phyloP scores from a whole-genome alignment of 2,329 filamentous ascomycete genomes.

The Colletotrichum eleusines region DNA sequence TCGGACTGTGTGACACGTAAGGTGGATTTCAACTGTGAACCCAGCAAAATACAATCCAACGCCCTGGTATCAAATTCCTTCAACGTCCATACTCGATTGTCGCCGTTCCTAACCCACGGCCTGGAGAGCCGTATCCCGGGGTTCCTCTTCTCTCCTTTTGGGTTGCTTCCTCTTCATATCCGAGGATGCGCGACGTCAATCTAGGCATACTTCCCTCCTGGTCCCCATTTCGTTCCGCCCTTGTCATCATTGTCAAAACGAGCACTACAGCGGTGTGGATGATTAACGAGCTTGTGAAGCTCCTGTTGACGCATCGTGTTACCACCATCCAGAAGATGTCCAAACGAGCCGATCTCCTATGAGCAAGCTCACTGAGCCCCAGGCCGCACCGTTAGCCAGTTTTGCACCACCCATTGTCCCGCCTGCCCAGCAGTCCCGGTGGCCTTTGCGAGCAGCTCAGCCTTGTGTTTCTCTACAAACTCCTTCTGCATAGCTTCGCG shows the following conservation, averaged over 20 bases:
- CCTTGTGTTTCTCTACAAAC: slow-evolving; percentile 57
- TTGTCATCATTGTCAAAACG: neutral
- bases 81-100: neutral
- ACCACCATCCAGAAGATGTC: neutral
- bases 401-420: slow-evolving; percentile 54
- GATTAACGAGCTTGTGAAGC: neutral
- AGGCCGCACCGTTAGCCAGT: slow-evolving; percentile 49
- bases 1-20: neutral
- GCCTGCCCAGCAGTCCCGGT: slow-evolving; percentile 53
- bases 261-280: neutral
- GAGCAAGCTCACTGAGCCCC: slow-evolving; percentile 19
- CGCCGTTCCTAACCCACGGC: neutral
- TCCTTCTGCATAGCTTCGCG: slow-evolving; percentile 61
- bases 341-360: no score
- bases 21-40: slow-evolving; percentile 1
- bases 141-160: neutral
- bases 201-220: neutral
- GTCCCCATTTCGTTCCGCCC: neutral
- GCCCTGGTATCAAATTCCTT: slow-evolving; percentile 31
- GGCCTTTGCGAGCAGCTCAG: slow-evolving; percentile 57
- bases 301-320: neutral
- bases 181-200: neutral
- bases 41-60: slow-evolving; percentile 11
- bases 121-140: neutral
- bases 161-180: neutral